phyloP scores from a whole-genome alignment of 768 basidiomycete genomes.

The Coprinopsis sp. region DNA sequence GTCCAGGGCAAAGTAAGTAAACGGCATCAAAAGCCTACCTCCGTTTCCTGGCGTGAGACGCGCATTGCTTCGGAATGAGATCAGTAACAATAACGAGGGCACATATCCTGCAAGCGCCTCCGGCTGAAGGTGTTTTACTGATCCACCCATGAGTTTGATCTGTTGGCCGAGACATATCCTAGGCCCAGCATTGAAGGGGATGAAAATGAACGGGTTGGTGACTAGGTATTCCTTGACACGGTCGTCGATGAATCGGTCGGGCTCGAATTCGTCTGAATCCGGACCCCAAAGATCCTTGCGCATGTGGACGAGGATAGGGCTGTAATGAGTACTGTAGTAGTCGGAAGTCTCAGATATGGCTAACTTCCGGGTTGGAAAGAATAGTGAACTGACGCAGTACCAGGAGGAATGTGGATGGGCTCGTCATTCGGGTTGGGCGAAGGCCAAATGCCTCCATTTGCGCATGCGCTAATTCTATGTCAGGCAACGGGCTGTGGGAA shows the following conservation, averaged over 20 bases:
- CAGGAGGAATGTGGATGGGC: conserved; percentile 28
- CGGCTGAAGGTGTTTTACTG: background rate
- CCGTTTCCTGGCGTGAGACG: no score
- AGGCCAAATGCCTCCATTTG: conserved; percentile 18
- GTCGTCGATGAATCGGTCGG: conserved; percentile 63
- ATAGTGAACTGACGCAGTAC: conserved; percentile 25
- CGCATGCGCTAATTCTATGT: conserved; percentile 16
- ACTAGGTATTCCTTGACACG: conserved; percentile 50
- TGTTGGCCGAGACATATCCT: conserved; percentile 49
- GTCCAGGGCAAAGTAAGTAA: background rate
- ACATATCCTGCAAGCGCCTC: background rate
- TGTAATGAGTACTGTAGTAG: conserved; percentile 18
- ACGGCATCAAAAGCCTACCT: background rate
- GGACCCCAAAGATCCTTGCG: conserved; percentile 64
- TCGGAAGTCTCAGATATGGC: background rate
- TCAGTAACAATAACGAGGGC: background rate
- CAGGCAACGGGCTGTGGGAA: no score
- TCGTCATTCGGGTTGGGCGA: conserved; percentile 16
- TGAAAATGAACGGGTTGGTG: conserved; percentile 53
- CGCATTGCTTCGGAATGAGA: no score
- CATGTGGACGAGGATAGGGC: conserved; percentile 56
- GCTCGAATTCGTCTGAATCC: conserved; percentile 59
- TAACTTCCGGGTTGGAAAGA: background rate
- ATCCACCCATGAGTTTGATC: conserved; percentile 18
- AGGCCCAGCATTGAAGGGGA: conserved; percentile 50